Conservation (phyloP, 2,329 filamentous ascomycete genomes). For the Cercospora beticola region DNA sequence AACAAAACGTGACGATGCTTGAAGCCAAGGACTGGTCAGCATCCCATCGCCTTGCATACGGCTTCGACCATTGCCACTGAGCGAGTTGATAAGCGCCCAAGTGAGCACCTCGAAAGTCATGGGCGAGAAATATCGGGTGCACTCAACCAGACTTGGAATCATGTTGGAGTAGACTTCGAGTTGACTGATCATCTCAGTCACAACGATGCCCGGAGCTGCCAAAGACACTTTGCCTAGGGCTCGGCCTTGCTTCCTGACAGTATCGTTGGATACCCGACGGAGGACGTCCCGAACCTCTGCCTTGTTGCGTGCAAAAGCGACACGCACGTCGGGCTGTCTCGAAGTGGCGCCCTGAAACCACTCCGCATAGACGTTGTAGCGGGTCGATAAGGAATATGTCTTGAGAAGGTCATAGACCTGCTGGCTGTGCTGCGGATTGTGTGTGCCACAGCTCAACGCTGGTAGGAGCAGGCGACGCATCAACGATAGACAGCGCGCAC, state of each 20-base stretch:
- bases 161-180: constrained; percentile 94
- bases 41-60: constrained; percentile 64
- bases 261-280: constrained; percentile 85
- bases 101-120: constrained; percentile 90
- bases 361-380: constrained; percentile 89
- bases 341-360: constrained; percentile 80
- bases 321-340: constrained; percentile 71
- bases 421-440: constrained; percentile 80
- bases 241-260: constrained; percentile 81
- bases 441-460: constrained; percentile 78
- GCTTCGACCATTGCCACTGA: constrained; percentile 58
- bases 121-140: constrained; percentile 88
- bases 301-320: constrained; percentile 73
- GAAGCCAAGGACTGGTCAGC: constrained; percentile 87
- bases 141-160: constrained; percentile 92
- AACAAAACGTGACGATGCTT: constrained; percentile 85
- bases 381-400: constrained; percentile 70
- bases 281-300: constrained; percentile 81
- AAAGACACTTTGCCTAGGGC: constrained; percentile 89
- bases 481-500: constrained; percentile 77
- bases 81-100: constrained; percentile 81
- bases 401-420: constrained; percentile 83
- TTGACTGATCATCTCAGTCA: constrained; percentile 82
- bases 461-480: constrained; percentile 83
- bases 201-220: constrained; percentile 86